These are phyloP conservation scores for Trypanosoma grayi DNA, from an alignment of 208 protist genomes.

Conservation along the genomic window DNA sequence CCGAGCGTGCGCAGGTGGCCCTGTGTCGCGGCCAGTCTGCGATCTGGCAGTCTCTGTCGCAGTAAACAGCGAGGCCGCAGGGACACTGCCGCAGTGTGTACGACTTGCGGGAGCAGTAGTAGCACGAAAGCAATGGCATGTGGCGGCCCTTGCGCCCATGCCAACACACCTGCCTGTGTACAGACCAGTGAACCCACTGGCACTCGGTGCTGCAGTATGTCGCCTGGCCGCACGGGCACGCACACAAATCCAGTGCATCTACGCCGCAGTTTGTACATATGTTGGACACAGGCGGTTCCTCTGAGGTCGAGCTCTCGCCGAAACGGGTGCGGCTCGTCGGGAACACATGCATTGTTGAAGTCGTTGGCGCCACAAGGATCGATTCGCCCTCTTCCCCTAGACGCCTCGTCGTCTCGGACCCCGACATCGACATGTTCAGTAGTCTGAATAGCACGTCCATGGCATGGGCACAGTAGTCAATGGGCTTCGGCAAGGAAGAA, in stretches of 20 bases:
- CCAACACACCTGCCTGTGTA: conserved; percentile 17
- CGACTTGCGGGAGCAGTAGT: conserved; percentile 6
- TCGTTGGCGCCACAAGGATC: background rate
- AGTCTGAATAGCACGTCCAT: background rate
- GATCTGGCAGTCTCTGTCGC: conserved; percentile 17
- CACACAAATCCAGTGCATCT: background rate
- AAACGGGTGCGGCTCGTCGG: too few species aligned
- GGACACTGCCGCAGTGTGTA: conserved; percentile 23
- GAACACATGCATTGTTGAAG: background rate
- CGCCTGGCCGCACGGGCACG: conserved; percentile 35
- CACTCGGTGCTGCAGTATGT: conserved; percentile 39
- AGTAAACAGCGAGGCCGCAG: conserved; percentile 28
- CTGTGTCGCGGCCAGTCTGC: conserved; percentile 18
- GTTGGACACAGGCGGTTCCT: background rate
- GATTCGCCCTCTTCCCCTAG: background rate
- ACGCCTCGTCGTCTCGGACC: background rate
- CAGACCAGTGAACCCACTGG: conserved; percentile 46
- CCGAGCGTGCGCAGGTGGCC: background rate
- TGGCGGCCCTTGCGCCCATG: background rate
- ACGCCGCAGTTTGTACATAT: background rate
- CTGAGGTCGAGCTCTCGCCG: background rate
- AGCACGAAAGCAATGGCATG: background rate
- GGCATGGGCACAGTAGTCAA: background rate
- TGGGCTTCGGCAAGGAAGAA: background rate
- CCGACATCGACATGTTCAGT: background rate